Evolutionary conservation across 2,329 filamentous ascomycete species (phyloP), one percentile per base, ranked within the genome.

Genomic region (Fusarium cyanostomum): DNA sequence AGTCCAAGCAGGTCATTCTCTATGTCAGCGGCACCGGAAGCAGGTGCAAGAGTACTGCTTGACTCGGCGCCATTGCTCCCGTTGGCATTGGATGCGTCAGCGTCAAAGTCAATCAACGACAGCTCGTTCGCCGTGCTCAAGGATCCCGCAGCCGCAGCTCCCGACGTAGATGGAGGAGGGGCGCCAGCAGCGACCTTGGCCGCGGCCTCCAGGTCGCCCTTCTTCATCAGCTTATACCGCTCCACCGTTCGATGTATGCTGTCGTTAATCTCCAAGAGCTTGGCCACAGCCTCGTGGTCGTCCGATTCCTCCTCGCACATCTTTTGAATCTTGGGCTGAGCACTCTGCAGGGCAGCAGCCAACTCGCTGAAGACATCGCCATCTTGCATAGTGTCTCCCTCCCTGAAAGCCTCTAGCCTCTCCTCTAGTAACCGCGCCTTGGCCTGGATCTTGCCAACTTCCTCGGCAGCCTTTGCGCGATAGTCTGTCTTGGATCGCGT

Each of bases 261-360:
- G 77, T 99, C 95, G 74, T 99, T 99, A 73, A 99, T 98, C 74
- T 98, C 93, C 53, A 99, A 85, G 10, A 99, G 83, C 78, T 97
- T 97, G 38, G 93, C 92, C 7, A 99, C 95, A 6, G 95, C 95
- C 79, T 97, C 95, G 61, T 93, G 89, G 73, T 99, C 95, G 61
- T 98, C 94, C 10, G 94, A 97, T 74, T 99, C 95, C 77, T 99
- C 95, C 77, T 98, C 94, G 73, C 94, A 98, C 94, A 99, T 99
- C 79, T 92, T 97, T 75, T 98, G 94, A 66, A 99, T 98, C 81
- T 99, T 99, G 8, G 95, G 95, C 72, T 99, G 95, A 3, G 95
- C 95, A 73, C 91, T 97, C 75, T 92, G 92, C 41, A 99, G 83
- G 9, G 95, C 89, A 64, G 91, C 89, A 6, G 94, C 94, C 51